A percentile compares a stretch with the other conserved stretches of the same genome.
These are phyloP conservation scores for Mycena galericulata DNA, from an alignment of 768 basidiomycete genomes.

Conservation along the genomic window DNA sequence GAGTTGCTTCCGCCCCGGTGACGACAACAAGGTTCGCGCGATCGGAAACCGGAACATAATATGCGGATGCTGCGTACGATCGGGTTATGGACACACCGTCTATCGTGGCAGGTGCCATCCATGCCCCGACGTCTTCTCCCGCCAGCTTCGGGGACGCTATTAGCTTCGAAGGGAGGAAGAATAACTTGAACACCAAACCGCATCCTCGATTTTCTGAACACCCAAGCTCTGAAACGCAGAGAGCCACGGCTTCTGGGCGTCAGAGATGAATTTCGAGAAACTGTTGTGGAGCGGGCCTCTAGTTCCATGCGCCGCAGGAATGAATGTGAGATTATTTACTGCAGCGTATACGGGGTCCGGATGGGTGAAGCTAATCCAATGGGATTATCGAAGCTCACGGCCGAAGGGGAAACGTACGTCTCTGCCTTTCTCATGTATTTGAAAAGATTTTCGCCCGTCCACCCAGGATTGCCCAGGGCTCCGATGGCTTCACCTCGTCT, in stretches of 20 bases:
- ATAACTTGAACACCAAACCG: background rate
- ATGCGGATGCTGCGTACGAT: slow-evolving; percentile 31
- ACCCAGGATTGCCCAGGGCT: slow-evolving; percentile 50
- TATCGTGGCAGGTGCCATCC: slow-evolving; percentile 24
- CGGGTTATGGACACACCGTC: slow-evolving; percentile 2
- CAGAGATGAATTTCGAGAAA: slow-evolving; percentile 23
- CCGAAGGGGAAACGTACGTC: slow-evolving; percentile 24
- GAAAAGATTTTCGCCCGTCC: slow-evolving; percentile 47
- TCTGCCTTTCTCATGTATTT: slow-evolving; percentile 44
- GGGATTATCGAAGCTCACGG: background rate
- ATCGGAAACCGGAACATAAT: slow-evolving; percentile 32
- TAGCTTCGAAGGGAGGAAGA: background rate
- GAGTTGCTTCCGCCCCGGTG: slow-evolving; percentile 28
- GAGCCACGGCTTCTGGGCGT: slow-evolving; percentile 26
- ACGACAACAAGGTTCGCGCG: slow-evolving; percentile 45
- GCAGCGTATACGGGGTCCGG: slow-evolving; percentile 16
- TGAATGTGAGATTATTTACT: slow-evolving; percentile 21
- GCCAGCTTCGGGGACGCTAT: slow-evolving; percentile 9
- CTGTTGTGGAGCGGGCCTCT: slow-evolving; percentile 14
- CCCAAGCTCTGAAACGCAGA: slow-evolving; percentile 10
- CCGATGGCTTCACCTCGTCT: slow-evolving; percentile 35
- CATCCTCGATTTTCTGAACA: slow-evolving; percentile 15
- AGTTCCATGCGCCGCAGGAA: slow-evolving; percentile 8
- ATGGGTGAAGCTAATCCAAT: slow-evolving; percentile 10
- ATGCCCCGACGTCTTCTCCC: slow-evolving; percentile 19